Evolutionary conservation across 116 monocot genomes (phyloP), one percentile per base, ranked within the genome.

Genomic region (Zostera marina): DNA sequence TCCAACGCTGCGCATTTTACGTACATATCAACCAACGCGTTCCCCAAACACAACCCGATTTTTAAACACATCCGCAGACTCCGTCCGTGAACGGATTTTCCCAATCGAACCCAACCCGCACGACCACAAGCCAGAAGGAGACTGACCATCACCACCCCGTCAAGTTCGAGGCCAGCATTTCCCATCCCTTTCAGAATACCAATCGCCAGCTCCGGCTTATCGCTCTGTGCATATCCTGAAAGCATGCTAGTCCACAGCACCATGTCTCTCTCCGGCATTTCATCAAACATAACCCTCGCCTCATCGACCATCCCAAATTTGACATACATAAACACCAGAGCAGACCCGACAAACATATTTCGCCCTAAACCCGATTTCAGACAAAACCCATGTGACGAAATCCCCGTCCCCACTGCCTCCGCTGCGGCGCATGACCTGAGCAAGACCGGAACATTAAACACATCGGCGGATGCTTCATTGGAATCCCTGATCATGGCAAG

Each of bases 211-310:
- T 42, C 74, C n/a, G 68, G 40, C 14, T 58, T 45, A 5, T 63
- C 71, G 8, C 53, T 53, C 61, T 74, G 70, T 0, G 71, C 68
- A 24, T 72, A 72, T 9, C 67, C 79, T 1, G 74, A 70, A 1
- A 79, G 20, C 74, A 79, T 67, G 5, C 71, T 60, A 5, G 74
- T 79, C 74, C 74, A 74, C 22, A 72, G 20, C 1, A 74, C 79
- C 12, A 45, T 23, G 21, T 72, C 79, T 25, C 62, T 63, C 0
- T 41, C 11, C 7, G 60, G 56, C 12, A 63, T 72, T 65, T 53
- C 74, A 20, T 79, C 74, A 22, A 79, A 79, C 65, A 72, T 5
- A 9, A 0, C 12, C 1, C 46, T 59, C 7, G 70, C 70, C 11
- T 56, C 56, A 8, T 11, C 3, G 2, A 63, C 6, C 41, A 17